Base-by-base conservation (phyloP, 2,329 filamentous ascomycete genomes). In the Zymoseptoria crescenta region DNA sequence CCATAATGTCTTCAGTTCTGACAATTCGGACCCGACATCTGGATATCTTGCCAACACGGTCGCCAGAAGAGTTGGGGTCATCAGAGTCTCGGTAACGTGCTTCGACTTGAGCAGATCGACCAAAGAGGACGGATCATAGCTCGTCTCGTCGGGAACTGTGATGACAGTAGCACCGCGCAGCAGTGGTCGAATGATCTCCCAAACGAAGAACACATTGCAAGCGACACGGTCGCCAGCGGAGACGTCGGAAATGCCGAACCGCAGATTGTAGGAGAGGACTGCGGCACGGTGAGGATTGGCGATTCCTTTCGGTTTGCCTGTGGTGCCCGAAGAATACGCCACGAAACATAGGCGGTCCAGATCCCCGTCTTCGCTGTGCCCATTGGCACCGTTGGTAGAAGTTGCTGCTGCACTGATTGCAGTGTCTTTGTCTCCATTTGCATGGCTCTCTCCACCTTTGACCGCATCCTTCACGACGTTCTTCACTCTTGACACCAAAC, bases 161-260 rank as follows among this genome's bases (percentile, higher is more conserved):
- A 91, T 82, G 4, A 89, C 87, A 0, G 89, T 90, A 2, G 88
- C 89, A 65, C 89, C 89, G 57, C 88, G 82, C 57, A 93, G 71
- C 51, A 93, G 77, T 8, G 89, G 89, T 4, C 89, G 86, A 57
- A 93, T 73, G 58, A 92, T 91, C 72, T 93, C 89, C 89, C 89
- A 93, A 52, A 92, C 81, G 70, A 93, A 93, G 73, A 92, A 93
- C 60, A 92, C 89, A 77, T 92, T 93, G 75, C 88, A 92, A n/a
- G 89, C 89, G 9, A 92, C 88, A 6, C 89, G 83, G 65, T 91
- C 89, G 16, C 88, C 88, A 0, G 85, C 86, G 19, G 80, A 74
- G 2, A 90, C 76, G 70, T 92, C 86, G 64, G 84, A 87, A 54
- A 92, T 73, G 8, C 76, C 78, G 68, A 92, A 92, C 72, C 89